Evolutionary conservation across 495 filamentous ascomycete species (phyloP).

Genomic region (Endocarpon pusillum): DNA sequence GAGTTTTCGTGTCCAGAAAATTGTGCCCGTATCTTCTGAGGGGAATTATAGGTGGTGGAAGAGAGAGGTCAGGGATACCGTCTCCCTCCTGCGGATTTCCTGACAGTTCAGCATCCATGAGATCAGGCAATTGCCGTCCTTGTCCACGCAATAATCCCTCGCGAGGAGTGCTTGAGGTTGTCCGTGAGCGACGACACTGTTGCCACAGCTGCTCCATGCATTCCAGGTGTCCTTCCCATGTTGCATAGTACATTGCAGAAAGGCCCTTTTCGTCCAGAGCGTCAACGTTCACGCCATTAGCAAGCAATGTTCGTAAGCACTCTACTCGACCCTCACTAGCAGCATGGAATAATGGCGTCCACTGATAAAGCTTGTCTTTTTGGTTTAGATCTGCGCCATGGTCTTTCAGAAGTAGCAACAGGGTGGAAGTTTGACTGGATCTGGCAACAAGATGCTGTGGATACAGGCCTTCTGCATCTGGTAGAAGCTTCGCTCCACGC

Average conservation of each 20-base stretch:
- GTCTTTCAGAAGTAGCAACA: conserved; percentile 61
- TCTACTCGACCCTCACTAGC: conserved; percentile 90
- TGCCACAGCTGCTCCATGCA: conserved; percentile 77
- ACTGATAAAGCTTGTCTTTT: conserved; percentile 85
- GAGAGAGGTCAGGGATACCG: conserved; percentile 76
- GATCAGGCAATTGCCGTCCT: conserved; percentile 13
- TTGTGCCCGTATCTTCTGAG: conserved; percentile 91
- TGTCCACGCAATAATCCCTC: too few relatives aligned
- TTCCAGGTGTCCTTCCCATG: conserved; percentile 91
- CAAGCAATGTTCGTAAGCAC: conserved; percentile 62
- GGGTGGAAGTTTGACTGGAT: conserved; percentile 61
- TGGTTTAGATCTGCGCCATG: conserved; percentile 90
- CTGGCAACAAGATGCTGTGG: conserved; percentile 95
- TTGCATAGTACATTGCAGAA: conserved; percentile 93
- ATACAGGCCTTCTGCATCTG: conserved; percentile 90
- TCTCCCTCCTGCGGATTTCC: conserved; percentile 62
- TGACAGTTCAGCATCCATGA: conserved; percentile 32
- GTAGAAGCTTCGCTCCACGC: conserved; percentile 55
- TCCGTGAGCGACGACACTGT: conserved; percentile 6
- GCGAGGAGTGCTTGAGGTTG: too few relatives aligned
- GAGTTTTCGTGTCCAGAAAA: conserved; percentile 92
- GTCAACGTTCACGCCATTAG: conserved; percentile 53
- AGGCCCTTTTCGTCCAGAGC: conserved; percentile 81
- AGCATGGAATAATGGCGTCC: conserved; percentile 92
- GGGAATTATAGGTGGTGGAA: conserved; percentile 92